Base-by-base conservation (phyloP, 2,329 filamentous ascomycete species). In the Emergomyces pasteurianus region DNA sequence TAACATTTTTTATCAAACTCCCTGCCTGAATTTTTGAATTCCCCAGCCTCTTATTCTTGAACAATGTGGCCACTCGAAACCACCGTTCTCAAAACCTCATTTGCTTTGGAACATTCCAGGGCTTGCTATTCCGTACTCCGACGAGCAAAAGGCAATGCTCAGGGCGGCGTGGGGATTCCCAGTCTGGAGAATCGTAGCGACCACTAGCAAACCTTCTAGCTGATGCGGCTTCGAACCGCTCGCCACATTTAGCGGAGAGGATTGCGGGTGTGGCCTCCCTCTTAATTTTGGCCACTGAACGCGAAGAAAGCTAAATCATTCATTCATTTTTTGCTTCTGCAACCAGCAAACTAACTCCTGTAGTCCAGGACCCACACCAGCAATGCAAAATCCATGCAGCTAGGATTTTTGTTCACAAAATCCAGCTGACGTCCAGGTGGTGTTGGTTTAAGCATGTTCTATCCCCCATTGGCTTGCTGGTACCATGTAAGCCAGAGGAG, bases 251-350 rank as follows among this genome's bases (percentile, higher is more conserved):
- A 28, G 28, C 23, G 54, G 55, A 43, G 40, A 57, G n/a, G 38
- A 18, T 57, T 57, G 55, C 55, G 55, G 55, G 55, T 57, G 55
- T 57, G 55, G 55, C 55, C 42, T 46, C 40, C 12, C 40, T 28
- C 42, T 2, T 23, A n/a, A 28, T 21, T 34, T 36, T 34, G 52
- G 53, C 34, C 53, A 26, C 34, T 56, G 34, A 40, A 31, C 31
- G 12, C 31, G 40, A 21, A 23, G 8, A 18, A 54, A 23, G 34
- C 34, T 40, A 34, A 23, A 40, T 40, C 1, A 21, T 40, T n/a
- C 18, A 38, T 7, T 31, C 31, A 31, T 7, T 7, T 31, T 38
- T 9, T 18, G 16, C 31, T 43, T 26, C 21, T 6, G 31, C 40
- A 12, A 36, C 34, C 34, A 36, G 31, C 34, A 6, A 36, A 4